Evolutionary conservation across 768 basidiomycete genomes (phyloP), one percentile per base, ranked within the genome.

Genomic region (Aureoboletus auriporus): DNA sequence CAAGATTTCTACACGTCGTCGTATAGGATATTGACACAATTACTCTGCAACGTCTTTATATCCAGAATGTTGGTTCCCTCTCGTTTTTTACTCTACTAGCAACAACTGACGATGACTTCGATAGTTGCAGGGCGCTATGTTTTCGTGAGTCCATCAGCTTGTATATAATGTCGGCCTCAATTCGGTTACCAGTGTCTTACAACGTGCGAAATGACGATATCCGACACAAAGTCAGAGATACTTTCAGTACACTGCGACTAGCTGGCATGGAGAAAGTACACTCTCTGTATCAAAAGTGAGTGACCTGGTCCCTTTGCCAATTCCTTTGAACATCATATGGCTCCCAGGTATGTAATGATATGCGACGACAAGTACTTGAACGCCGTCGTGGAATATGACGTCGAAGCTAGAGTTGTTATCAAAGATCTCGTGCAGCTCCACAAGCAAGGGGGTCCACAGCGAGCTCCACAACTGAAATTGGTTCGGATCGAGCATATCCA

Each of bases 101-200:
- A 29, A 29, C 11, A 8, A 26, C 47, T 56, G n/a, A 38, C 11
- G n/a, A 38, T 9, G 6, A 23, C 12, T 6, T 39, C 44, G 20
- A 34, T 35, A 82, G 80, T 16, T 80, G 76, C 54, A 67, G 71
- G 51, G 67, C 70, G 8, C 53, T 82, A 6, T 75, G 73, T 47
- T 57, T 82, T 29, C 52, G 82, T 81, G 58, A 39, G 76, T 71
- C 5, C 16, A 35, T 28, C 6, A 14, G 5, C 17, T 42, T 42
- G 16, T 14, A 9, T 34, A 30, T 16, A 1, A 6, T 20, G 17
- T 41, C 16, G 36, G 39, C 28, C 17, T 36, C 13, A 8, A 10
- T 40, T 30, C 11, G 8, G 13, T 16, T 17, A 17, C n/a, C 27
- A 58, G 57, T 58, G 42, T 4, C 60, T 3, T 66, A 70, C 50